Evolutionary conservation across 352 stramenopile species (phyloP), one percentile per base, ranked within the genome.

Genomic region (Pythium chondricola): DNA sequence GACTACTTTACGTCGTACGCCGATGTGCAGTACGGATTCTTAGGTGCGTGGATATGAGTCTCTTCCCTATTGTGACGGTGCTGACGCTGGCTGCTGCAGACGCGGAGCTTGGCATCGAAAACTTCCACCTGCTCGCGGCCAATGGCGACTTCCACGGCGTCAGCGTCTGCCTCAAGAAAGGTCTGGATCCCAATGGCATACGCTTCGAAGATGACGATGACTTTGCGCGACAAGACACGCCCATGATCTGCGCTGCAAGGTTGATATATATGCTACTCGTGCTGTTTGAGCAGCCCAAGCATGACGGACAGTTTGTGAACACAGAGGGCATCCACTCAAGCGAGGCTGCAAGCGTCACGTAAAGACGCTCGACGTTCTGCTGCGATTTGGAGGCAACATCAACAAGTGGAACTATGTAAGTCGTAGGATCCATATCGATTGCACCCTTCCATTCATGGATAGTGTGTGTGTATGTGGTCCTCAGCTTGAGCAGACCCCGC

Each of bases 191-290:
- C 6, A 85, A 87, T 39, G 67, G 61, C 11, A 51, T 52, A 30
- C 40, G 41, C 13, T 55, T 70, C 29, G 43, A 66, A 44, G 65
- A 74, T 0, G 64, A 78, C 8, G 70, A 78, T 20, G 66, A 64
- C 22, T 74, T 78, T 48, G 65, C 71, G 37, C 63, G 66, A 30
- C 66, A 68, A 4, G 72, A 85, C 43, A 71, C 72, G 27, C 61
- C 66, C 18, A 70, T 87, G 57, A 82, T 83, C 57, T 87, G 75
- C 26, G 61, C 65, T 2, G 62, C 70, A 33, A 76, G 75, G 72
- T 83, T 25, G 24, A 43, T 14, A 6, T 18, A n/a, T 10, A 2
- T 27, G 13, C n/a, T n/a, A n/a, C n/a, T n/a, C n/a, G n/a, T n/a
- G n/a, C n/a, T 11, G 13, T 43, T 9, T 42, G 14, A 39, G 33